phyloP scores from a whole-genome alignment of 495 filamentous ascomycete species.

The Niebla homalea region DNA sequence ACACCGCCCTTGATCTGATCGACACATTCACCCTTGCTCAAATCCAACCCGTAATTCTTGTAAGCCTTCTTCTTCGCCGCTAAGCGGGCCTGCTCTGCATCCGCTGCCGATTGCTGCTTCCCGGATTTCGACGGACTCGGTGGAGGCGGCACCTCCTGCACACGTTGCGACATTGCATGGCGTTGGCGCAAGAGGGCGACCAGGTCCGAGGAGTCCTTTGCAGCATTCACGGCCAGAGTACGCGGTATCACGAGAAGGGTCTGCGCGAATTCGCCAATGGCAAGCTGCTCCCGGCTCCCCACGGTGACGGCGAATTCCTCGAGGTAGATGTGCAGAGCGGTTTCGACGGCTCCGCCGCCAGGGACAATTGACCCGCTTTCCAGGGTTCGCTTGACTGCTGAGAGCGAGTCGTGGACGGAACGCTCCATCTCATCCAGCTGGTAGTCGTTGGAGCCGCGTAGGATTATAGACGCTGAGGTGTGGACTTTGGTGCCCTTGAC shows the following conservation, averaged over 20 bases:
- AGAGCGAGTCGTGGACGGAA: slow-evolving; percentile 91
- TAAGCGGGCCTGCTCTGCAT: slow-evolving; percentile 54
- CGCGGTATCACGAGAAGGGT: slow-evolving; percentile 90
- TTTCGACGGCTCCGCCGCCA: slow-evolving; percentile 92
- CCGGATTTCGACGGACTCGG: slow-evolving; percentile 11
- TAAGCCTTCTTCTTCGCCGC: slow-evolving; percentile 89
- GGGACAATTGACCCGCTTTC: slow-evolving; percentile 96
- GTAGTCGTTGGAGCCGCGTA: slow-evolving; percentile 92
- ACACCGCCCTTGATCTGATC: slow-evolving; percentile 92
- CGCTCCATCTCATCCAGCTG: slow-evolving; percentile 98
- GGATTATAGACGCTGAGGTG: slow-evolving; percentile 89
- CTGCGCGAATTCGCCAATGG: slow-evolving; percentile 94
- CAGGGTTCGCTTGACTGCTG: slow-evolving; percentile 90
- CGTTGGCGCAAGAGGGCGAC: slow-evolving; percentile 89
- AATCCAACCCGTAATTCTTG: slow-evolving; percentile 93
- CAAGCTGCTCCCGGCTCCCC: slow-evolving; percentile 91
- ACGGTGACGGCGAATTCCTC: slow-evolving; percentile 99
- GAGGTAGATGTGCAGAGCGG: slow-evolving; percentile 96
- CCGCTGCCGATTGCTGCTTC: slow-evolving; percentile 6
- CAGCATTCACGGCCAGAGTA: slow-evolving; percentile 92
- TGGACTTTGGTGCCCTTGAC: slow-evolving; percentile 91
- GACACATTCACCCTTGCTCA: slow-evolving; percentile 78
- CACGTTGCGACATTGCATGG: slow-evolving; percentile 86
- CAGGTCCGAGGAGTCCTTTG: slow-evolving; percentile 88
- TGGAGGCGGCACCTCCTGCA: slow-evolving; percentile 55